phyloP scores from a whole-genome alignment of 2,329 filamentous ascomycete genomes.

The Geosmithia morbida region DNA sequence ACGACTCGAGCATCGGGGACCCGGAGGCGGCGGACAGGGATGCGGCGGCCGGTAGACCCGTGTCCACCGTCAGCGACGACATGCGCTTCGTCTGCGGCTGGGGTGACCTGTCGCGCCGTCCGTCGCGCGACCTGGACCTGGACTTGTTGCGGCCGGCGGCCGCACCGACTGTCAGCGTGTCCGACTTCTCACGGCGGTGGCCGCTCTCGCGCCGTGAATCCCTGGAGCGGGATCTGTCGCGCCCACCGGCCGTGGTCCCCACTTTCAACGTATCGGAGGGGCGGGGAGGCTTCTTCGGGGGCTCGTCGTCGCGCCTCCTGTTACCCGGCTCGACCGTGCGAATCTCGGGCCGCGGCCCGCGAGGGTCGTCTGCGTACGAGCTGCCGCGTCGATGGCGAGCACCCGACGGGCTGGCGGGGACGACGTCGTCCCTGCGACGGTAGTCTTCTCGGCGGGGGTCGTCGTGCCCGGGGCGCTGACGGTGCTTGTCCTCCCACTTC shows the following conservation, averaged over 20 bases:
- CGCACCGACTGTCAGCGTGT: conserved; percentile 8
- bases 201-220: conserved; percentile 5
- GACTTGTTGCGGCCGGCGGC: conserved; percentile 10
- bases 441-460: conserved; percentile 4
- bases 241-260: conserved; percentile 11
- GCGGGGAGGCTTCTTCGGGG: conserved; percentile 4
- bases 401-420: conserved; percentile 5
- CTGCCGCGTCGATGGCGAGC: conserved; percentile 8
- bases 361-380: conserved; percentile 18
- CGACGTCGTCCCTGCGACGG: not conserved
- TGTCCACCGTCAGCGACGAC: conserved; percentile 37
- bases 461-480: conserved; percentile 4
- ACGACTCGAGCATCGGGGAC: conserved; percentile 81
- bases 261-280: conserved; percentile 6
- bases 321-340: conserved; percentile 24
- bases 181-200: conserved; percentile 2
- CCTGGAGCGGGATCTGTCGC: conserved; percentile 18
- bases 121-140: conserved; percentile 15
- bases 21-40: conserved; percentile 48
- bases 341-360: conserved; percentile 21
- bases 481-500: conserved; percentile 4
- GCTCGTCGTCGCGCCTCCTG: conserved; percentile 14
- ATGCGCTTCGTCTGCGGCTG: conserved; percentile 32
- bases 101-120: conserved; percentile 27
- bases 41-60: conserved; percentile 21